Evolutionary conservation across 345 rosid genomes (phyloP), one percentile per base, ranked within the genome.

Genomic region (Adansonia digitata): DNA sequence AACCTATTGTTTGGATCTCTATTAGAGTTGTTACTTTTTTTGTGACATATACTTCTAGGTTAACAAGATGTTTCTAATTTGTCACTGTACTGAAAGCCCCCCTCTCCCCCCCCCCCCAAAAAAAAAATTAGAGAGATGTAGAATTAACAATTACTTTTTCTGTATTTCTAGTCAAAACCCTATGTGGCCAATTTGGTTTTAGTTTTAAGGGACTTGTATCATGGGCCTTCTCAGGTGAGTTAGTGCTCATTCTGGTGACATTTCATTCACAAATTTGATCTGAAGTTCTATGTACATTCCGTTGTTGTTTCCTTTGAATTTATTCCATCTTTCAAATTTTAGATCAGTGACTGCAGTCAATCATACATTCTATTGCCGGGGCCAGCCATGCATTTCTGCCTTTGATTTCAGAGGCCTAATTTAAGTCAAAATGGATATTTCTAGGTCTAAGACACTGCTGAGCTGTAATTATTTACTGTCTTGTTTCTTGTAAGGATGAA

Each of bases 401-500:
- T 71, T 66, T 71, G 34, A 17, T 65, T 71, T 74, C 27, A 22
- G 42, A 72, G 42, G 65, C 53, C 57, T 24, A 60, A 22, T 14
- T 35, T 27, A 18, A 60, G 31, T 53, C 24, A 57, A 42, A 43
- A 42, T 24, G 31, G 49, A 34, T 63, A 43, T 56, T 35, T 24
- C 7, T 57, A 61, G 20, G 57, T 69, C 55, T 55, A 20, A 51
- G 46, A 62, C 18, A 52, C 35, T 51, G 57, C 24, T 20, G 5
- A 12, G 49, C 61, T 12, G 18, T 65, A 45, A 24, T 20, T 64
- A 59, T 29, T 27, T 62, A 13, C 1, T 60, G 14, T 52, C 43
- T 26, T 24, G 24, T 26, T 48, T 71, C 49, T 71, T 45, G 35
- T 42, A 29, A 63, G n/a, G 52, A 57, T 75, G 35, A 65, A 48